These are phyloP conservation scores for Salvia rosmarinus DNA, from an alignment of 257 asterid species.

Conservation along the genomic window DNA sequence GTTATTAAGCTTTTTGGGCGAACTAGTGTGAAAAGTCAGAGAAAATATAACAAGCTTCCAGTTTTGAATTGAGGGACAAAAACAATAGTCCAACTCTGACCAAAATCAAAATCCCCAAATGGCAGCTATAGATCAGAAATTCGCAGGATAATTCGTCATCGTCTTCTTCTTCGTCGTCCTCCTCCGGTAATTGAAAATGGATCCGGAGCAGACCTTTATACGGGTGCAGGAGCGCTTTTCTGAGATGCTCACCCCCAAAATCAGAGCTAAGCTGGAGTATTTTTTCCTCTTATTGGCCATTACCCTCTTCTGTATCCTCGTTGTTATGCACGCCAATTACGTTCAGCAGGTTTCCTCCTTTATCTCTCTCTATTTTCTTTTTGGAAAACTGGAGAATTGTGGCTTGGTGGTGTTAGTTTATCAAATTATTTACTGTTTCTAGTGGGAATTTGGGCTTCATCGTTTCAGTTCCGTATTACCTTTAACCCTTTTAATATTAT, in stretches of 20 bases:
- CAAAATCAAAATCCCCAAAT: slow-evolving; percentile 18
- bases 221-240: slow-evolving; percentile 96
- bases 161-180: slow-evolving; percentile 32
- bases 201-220: slow-evolving; percentile 97
- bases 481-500: neutral
- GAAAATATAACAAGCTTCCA: neutral
- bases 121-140: neutral
- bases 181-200: slow-evolving; percentile 51
- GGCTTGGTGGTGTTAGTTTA: neutral
- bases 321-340: slow-evolving; percentile 99
- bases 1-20: neutral
- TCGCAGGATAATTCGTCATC: slow-evolving; percentile 15
- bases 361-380: neutral
- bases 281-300: slow-evolving; percentile 79
- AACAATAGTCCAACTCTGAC: slow-evolving; percentile 26
- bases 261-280: slow-evolving; percentile 83
- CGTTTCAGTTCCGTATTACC: neutral
- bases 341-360: slow-evolving; percentile 77
- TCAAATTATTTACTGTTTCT: slow-evolving; percentile 7
- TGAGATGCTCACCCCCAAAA: slow-evolving; percentile 80
- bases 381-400: neutral
- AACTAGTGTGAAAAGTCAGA: neutral
- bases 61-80: neutral
- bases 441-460: slow-evolving; percentile 15
- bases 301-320: slow-evolving; percentile 88